These are phyloP conservation scores for Leccinum imitatum DNA, from an alignment of 768 basidiomycete species.

Conservation along the genomic window DNA sequence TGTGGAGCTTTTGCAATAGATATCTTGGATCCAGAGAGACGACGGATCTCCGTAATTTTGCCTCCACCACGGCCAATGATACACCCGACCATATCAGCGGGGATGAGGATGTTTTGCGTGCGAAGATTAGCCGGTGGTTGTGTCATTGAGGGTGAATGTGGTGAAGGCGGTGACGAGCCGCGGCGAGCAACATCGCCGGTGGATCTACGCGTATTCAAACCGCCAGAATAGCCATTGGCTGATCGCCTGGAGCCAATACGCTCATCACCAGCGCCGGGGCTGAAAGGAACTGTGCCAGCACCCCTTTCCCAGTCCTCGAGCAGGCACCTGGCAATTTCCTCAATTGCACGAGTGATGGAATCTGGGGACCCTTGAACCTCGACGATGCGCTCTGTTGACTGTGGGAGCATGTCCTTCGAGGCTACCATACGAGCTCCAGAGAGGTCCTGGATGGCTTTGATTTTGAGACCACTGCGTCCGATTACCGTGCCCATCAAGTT, in stretches of 20 bases:
- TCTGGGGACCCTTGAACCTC: conserved; percentile 96
- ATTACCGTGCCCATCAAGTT: conserved; percentile 99
- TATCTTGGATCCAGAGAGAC: conserved; percentile 96
- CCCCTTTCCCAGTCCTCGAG: conserved; percentile 97
- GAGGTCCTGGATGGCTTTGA: conserved; percentile 96
- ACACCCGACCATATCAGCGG: conserved; percentile 98
- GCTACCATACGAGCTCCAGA: conserved; percentile 99
- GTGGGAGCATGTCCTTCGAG: conserved; percentile 98
- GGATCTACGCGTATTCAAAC: conserved; percentile 55
- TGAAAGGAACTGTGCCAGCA: conserved; percentile 91
- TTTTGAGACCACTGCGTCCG: conserved; percentile 93
- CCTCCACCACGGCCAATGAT: conserved; percentile 96
- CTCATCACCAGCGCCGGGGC: conserved; percentile 83
- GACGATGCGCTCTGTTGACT: conserved; percentile 98
- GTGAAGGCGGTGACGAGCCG: conserved; percentile 41
- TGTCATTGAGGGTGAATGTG: conserved; percentile 44
- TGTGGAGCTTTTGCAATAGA: conserved; percentile 99
- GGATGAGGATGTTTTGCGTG: conserved; percentile 99
- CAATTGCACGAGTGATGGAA: conserved; percentile 87
- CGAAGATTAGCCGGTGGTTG: conserved; percentile 79
- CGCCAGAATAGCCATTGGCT: conserved; percentile 51
- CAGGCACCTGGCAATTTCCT: conserved; percentile 94
- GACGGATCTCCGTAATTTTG: conserved; percentile 99
- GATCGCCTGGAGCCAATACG: conserved; percentile 51
- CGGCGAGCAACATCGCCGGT: conserved; percentile 55